A percentile compares a stretch with the other conserved stretches of the same genome.
Conservation (phyloP, 305 asterid genomes). For the Euphrasia arctica region DNA sequence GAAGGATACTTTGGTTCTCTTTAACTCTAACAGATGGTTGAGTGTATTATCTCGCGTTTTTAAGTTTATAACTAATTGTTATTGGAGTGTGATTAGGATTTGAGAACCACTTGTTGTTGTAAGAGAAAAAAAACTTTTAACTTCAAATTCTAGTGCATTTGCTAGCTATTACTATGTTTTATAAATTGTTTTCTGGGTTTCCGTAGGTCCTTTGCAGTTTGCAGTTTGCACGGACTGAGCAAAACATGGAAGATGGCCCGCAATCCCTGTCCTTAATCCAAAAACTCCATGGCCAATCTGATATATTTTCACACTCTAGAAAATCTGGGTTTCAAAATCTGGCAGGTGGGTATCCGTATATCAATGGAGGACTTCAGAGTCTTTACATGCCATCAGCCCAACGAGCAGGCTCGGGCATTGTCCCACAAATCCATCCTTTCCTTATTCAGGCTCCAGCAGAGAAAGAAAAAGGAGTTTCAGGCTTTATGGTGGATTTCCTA, state of each 20-base stretch:
- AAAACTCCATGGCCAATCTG: conserved; percentile 44
- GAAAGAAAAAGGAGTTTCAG: conserved; percentile 37
- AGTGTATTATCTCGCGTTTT: no score
- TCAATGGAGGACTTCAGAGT: conserved; percentile 41
- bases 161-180: neutral
- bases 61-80: neutral
- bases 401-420: conserved; percentile 28
- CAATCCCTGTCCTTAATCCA: conserved; percentile 34
- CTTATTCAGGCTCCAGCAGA: conserved; percentile 45
- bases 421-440: conserved; percentile 35
- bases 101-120: neutral
- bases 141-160: conserved; percentile 1
- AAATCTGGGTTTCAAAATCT: conserved; percentile 31
- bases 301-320: conserved; percentile 40
- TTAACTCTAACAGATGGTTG: neutral
- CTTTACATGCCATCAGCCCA: conserved; percentile 26
- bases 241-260: conserved; percentile 48
- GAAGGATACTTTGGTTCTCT: conserved; percentile 4
- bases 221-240: conserved; percentile 14
- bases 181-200: conserved; percentile 2
- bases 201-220: conserved; percentile 33
- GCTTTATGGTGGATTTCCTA: conserved; percentile 54
- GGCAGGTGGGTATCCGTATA: conserved; percentile 29
- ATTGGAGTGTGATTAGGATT: conserved; percentile 4
- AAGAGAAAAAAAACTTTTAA: neutral